These are phyloP conservation scores for Microcos paniculata DNA, from an alignment of 345 rosid species.

Conservation along the genomic window DNA sequence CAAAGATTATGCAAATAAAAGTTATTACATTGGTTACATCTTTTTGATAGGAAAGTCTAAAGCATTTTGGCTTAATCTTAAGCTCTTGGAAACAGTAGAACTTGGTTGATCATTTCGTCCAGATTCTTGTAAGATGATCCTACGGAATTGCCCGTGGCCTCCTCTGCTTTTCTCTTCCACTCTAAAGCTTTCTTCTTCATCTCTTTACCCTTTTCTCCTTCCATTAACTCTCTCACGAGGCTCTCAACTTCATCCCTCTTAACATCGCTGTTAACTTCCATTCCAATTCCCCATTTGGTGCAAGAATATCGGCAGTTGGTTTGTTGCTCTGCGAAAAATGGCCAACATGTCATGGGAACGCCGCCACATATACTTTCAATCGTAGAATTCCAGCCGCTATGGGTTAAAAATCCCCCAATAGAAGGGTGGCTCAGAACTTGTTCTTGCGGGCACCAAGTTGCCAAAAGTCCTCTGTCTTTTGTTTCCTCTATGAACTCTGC, in stretches of 20 bases:
- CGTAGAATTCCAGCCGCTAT: conserved; percentile 67
- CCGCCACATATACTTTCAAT: conserved; percentile 46
- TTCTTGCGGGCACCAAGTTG: conserved; percentile 63
- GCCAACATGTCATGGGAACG: conserved; percentile 63
- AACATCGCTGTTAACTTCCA: conserved; percentile 55
- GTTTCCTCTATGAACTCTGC: conserved; percentile 38
- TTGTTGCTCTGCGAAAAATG: conserved; percentile 66
- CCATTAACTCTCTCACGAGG: conserved; percentile 52
- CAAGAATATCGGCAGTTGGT: conserved; percentile 49
- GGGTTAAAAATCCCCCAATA: conserved; percentile 57
- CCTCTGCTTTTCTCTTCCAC: conserved; percentile 40
- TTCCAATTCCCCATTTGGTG: conserved; percentile 58
- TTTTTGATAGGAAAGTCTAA: background rate
- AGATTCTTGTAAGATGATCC: conserved; percentile 43
- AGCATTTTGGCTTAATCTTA: background rate
- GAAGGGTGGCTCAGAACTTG: conserved; percentile 50
- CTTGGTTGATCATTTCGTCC: conserved; percentile 26
- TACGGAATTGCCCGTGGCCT: conserved; percentile 14
- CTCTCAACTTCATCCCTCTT: conserved; percentile 49
- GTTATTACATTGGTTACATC: too few relatives aligned
- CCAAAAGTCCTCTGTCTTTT: conserved; percentile 33
- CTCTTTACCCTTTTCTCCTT: conserved; percentile 47
- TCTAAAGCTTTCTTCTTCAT: conserved; percentile 48
- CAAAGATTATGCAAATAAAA: too few relatives aligned
- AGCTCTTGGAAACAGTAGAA: conserved; percentile 21